Evolutionary conservation across 2,329 filamentous ascomycete genomes (phyloP).

Genomic region (Colletotrichum lini): DNA sequence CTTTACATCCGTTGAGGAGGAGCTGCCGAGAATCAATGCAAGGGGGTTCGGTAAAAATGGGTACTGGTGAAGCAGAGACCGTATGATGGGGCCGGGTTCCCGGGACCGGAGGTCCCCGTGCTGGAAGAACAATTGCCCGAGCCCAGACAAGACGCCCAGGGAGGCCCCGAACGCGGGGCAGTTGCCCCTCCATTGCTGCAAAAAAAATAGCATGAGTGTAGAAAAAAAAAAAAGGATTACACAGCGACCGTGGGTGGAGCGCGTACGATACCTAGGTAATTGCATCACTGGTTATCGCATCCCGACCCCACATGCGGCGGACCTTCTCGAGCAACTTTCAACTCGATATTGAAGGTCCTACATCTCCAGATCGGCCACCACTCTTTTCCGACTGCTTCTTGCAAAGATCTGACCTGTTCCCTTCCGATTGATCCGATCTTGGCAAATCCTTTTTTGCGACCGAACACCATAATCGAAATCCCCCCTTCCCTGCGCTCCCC

Average conservation of each 20-base stretch:
- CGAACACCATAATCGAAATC: neutral
- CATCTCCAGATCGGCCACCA: neutral
- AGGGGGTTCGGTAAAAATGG: neutral
- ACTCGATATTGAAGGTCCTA: neutral
- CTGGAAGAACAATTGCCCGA: conserved; percentile 30
- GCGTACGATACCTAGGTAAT: neutral
- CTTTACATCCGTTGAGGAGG: neutral
- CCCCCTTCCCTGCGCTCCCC: neutral
- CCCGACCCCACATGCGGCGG: neutral
- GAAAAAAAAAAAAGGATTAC: conserved; percentile 6
- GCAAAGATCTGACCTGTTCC: neutral
- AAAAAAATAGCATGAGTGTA: conserved; percentile 3
- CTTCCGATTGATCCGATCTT: neutral
- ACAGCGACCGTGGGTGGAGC: conserved; percentile 16
- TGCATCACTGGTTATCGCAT: conserved; percentile 25
- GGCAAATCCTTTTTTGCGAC: neutral
- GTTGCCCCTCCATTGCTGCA: neutral
- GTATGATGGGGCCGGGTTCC: neutral
- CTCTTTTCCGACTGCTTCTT: neutral
- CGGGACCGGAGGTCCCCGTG: neutral
- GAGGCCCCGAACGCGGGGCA: conserved; percentile 26
- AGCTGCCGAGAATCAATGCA: no score
- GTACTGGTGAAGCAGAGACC: neutral
- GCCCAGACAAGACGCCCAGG: neutral
- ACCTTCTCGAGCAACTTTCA: neutral